phyloP scores from a whole-genome alignment of 345 rosid genomes.

The Draba incana region DNA sequence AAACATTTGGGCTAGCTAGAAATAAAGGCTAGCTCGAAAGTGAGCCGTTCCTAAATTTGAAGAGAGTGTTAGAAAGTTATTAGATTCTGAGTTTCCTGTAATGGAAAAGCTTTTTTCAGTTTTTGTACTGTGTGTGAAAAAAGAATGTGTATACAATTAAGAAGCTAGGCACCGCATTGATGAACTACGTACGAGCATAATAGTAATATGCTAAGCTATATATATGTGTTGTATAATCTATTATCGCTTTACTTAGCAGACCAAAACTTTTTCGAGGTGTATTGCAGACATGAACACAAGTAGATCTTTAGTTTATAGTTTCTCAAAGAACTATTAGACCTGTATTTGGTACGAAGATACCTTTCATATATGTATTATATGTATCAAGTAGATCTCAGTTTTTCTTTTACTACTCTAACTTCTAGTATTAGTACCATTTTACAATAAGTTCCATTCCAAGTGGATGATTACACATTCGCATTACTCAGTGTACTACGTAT shows the following conservation, averaged over 20 bases:
- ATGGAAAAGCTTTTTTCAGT: constrained; percentile 39
- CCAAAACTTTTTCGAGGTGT: constrained; percentile 39
- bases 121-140: constrained; percentile 27
- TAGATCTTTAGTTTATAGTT: constrained; percentile 35
- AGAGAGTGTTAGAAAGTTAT: constrained; percentile 5
- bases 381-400: constrained; percentile 25
- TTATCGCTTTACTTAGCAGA: constrained; percentile 36
- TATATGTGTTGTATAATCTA: constrained; percentile 24
- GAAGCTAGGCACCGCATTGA: constrained; percentile 26
- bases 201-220: constrained; percentile 2
- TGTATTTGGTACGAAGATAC: constrained; percentile 37
- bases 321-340: constrained; percentile 32
- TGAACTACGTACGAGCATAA: constrained; percentile 28
- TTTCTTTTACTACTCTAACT: neutral
- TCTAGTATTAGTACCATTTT: constrained; percentile 31
- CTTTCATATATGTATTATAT: constrained; percentile 34
- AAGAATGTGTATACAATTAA: constrained; percentile 20
- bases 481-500: constrained; percentile 19
- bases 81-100: constrained; percentile 43
- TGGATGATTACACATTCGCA: constrained; percentile 13
- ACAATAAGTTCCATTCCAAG: constrained; percentile 24
- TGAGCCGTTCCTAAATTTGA: constrained; percentile 29
- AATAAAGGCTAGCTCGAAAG: constrained; percentile 38
- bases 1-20: constrained; percentile 21
- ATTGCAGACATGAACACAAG: constrained; percentile 37